Conservation (phyloP, 176 grass and related monocot species). For the Zoysia japonica region DNA sequence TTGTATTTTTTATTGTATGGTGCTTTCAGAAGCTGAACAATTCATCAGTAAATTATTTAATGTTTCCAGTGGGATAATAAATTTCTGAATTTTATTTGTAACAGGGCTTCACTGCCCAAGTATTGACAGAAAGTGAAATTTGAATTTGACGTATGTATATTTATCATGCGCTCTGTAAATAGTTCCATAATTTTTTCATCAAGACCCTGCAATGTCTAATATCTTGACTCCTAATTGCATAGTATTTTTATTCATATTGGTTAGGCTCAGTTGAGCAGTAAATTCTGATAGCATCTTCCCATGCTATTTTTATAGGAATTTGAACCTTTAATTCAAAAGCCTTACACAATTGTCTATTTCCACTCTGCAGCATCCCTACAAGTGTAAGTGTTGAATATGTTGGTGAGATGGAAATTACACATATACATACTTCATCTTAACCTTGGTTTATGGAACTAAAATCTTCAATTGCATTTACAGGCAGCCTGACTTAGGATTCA, state of each 20-base stretch:
- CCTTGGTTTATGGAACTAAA: constrained; percentile 2
- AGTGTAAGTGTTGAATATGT: constrained; percentile 62
- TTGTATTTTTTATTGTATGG: not conserved
- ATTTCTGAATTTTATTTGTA: not conserved
- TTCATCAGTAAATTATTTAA: not conserved
- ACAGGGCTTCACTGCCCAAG: not conserved
- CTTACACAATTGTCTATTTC: constrained; percentile 87
- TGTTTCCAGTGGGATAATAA: not conserved
- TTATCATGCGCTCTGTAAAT: constrained; percentile 3
- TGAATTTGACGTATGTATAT: too few species aligned
- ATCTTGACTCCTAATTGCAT: not conserved
- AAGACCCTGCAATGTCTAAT: not conserved
- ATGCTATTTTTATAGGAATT: constrained; percentile 66
- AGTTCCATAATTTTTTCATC: not conserved
- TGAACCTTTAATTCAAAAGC: constrained; percentile 95
- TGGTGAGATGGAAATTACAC: constrained; percentile 21
- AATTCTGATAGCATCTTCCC: constrained; percentile 10
- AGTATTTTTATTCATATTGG: constrained; percentile 21
- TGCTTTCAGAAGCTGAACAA: not conserved
- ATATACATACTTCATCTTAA: constrained; percentile 8
- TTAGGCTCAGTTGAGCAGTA: constrained; percentile 18
- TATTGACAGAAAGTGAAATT: not conserved
- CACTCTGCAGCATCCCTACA: constrained; percentile 89
- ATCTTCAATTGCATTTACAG: constrained; percentile 50
- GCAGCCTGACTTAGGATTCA: constrained; percentile 91